A percentile compares a stretch with the other conserved stretches of the same genome.
Conservation (phyloP, 495 filamentous ascomycete genomes). For the Penicillium coprophilum region DNA sequence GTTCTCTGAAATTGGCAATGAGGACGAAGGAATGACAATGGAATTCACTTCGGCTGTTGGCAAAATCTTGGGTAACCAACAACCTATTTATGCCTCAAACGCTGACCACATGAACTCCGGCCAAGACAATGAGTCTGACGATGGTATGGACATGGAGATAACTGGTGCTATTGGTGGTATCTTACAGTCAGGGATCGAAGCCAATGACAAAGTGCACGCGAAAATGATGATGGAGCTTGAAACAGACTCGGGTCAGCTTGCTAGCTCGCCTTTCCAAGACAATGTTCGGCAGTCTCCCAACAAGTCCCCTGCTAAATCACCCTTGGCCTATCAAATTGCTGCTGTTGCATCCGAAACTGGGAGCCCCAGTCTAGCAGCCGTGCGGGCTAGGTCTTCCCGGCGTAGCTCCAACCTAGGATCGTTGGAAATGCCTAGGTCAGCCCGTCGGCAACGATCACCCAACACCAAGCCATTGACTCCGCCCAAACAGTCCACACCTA, state of each 20-base stretch:
- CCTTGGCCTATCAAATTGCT: constrained; percentile 33
- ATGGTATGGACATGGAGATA: constrained; percentile 65
- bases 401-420: constrained; percentile 44
- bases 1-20: constrained; percentile 44
- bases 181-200: constrained; percentile 42
- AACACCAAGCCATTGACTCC: constrained; percentile 51
- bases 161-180: constrained; percentile 72
- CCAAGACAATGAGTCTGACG: constrained; percentile 44
- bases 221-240: constrained; percentile 62
- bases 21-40: constrained; percentile 77
- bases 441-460: constrained; percentile 35
- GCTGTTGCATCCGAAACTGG: constrained; percentile 57
- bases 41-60: constrained; percentile 76
- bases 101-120: constrained; percentile 29
- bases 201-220: constrained; percentile 47
- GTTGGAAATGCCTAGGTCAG: constrained; percentile 47
- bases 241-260: constrained; percentile 51
- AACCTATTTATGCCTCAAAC: constrained; percentile 29
- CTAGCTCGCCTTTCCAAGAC: constrained; percentile 56
- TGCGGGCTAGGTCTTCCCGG: constrained; percentile 54
- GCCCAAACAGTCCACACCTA: constrained; percentile 53
- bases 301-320: constrained; percentile 31
- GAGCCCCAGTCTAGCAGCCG: constrained; percentile 57
- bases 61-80: constrained; percentile 54
- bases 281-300: constrained; percentile 31